Conservation (phyloP, 441 rosid genomes). For the Populus hybrid region DNA sequence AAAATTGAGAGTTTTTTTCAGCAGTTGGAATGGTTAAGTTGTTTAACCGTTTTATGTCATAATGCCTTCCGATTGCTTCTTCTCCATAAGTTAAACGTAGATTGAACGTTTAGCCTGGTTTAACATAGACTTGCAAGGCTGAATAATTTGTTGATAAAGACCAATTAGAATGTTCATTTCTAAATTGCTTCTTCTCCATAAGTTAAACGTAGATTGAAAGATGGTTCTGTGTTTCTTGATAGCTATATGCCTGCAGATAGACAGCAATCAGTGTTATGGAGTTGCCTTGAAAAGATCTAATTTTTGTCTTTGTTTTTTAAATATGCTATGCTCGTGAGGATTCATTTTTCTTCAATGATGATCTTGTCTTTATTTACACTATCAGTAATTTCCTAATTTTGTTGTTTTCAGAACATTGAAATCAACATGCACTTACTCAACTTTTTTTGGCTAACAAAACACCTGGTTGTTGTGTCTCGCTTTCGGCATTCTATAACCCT, state of each 20-base stretch:
- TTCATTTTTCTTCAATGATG: neutral
- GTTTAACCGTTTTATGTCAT: no score
- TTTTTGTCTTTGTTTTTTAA: no score
- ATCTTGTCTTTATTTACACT: neutral
- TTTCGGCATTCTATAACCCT: slow-evolving; percentile 58
- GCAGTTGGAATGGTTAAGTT: no score
- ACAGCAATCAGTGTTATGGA: neutral
- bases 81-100: no score
- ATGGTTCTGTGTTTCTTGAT: neutral
- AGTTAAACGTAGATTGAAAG: neutral
- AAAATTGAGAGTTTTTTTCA: no score
- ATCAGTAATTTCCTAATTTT: neutral
- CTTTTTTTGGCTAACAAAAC: slow-evolving; percentile 43
- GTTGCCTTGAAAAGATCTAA: neutral
- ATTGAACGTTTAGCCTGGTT: neutral
- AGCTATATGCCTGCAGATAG: neutral
- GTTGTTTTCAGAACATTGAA: slow-evolving; percentile 58
- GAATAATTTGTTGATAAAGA: neutral
- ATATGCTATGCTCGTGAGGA: neutral
- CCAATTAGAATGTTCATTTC: neutral
- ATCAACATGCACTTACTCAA: slow-evolving; percentile 57
- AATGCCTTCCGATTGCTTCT: no score
- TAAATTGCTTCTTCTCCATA: neutral
- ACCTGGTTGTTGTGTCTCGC: slow-evolving; percentile 54
- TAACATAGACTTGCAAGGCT: neutral